phyloP scores from a whole-genome alignment of 129 eudicot species.

The Deinandra increscens region DNA sequence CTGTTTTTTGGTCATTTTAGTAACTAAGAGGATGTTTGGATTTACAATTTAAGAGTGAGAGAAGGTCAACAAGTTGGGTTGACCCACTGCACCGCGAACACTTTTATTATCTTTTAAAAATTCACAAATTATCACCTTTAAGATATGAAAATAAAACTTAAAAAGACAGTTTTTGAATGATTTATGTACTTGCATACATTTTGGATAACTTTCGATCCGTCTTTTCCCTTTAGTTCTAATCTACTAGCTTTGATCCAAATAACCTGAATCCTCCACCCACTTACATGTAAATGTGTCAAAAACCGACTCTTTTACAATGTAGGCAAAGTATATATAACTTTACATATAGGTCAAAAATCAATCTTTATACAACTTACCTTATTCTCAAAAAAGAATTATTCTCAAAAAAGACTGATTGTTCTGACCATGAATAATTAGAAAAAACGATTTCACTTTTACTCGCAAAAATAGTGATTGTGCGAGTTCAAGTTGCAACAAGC shows the following conservation, averaged over 20 bases:
- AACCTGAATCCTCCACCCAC: background rate
- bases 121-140: background rate
- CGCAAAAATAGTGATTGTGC: background rate
- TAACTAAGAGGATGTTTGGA: background rate
- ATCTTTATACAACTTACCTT: background rate
- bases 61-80: background rate
- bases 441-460: background rate
- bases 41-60: background rate
- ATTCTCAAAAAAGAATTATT: background rate
- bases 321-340: background rate
- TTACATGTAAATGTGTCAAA: background rate
- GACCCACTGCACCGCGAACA: background rate
- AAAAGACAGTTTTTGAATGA: background rate
- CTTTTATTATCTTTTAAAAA: background rate
- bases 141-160: background rate
- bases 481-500: slow-evolving; percentile 4
- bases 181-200: background rate
- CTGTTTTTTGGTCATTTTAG: background rate
- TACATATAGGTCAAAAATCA: background rate
- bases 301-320: background rate
- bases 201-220: background rate
- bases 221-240: background rate
- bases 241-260: background rate
- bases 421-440: background rate
- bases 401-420: background rate